Conservation (phyloP, 108 stramenopile species). For the Fragilariopsis cylindrus region DNA sequence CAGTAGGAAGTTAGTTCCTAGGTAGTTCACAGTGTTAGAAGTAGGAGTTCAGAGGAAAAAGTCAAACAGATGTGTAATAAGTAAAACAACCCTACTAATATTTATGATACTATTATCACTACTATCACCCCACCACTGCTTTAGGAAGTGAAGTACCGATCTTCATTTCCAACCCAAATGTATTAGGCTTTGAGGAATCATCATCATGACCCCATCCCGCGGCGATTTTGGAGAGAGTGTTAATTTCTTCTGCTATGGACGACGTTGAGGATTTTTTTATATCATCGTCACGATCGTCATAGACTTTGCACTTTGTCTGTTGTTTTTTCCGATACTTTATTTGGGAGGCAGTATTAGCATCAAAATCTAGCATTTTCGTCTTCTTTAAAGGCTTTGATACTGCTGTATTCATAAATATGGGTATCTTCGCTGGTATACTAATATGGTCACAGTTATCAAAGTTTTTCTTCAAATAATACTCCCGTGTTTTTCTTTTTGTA, state of each 20-base stretch:
- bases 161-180: no score
- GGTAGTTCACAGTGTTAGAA: no score
- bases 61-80: no score
- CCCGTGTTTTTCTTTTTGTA: constrained; percentile 55
- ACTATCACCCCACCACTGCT: no score
- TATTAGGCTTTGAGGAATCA: no score
- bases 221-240: constrained; percentile 18
- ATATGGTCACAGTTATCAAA: constrained; percentile 4
- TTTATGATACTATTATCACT: no score
- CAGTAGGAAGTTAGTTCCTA: no score
- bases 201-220: constrained; percentile 21
- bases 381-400: not conserved
- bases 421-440: constrained; percentile 1
- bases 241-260: constrained; percentile 1
- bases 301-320: not conserved
- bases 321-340: constrained; percentile 34
- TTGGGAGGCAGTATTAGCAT: constrained; percentile 46
- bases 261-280: not conserved
- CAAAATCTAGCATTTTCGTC: constrained; percentile 17
- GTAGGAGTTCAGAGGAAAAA: no score
- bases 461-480: constrained; percentile 63
- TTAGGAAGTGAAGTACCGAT: no score
- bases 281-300: not conserved
- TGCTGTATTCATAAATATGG: constrained; percentile 35
- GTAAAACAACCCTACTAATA: no score